Conservation (phyloP, 345 rosid species). For the Melaleuca alternifolia region DNA sequence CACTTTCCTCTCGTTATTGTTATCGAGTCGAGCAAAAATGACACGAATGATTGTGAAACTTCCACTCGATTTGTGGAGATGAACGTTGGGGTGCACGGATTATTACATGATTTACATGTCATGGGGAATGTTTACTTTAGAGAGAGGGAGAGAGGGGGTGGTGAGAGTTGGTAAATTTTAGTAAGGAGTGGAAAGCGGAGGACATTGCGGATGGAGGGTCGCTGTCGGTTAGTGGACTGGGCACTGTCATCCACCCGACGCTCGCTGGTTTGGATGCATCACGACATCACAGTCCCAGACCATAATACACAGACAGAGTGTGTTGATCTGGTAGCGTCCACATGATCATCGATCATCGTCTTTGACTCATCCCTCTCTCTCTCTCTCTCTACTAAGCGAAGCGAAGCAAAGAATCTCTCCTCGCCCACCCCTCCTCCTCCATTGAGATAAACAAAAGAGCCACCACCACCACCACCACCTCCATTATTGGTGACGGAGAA, state of each 20-base stretch:
- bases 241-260: conserved; percentile 1
- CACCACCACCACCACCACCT: background rate
- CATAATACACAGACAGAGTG: background rate
- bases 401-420: too few species aligned
- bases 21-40: too few species aligned
- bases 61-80: too few species aligned
- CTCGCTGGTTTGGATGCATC: background rate
- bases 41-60: too few species aligned
- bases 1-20: too few species aligned
- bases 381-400: too few species aligned
- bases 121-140: too few species aligned
- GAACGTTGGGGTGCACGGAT: too few species aligned
- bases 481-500: background rate
- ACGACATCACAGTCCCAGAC: background rate
- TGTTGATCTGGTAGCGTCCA: background rate
- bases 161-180: background rate
- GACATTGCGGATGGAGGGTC: conserved; percentile 10
- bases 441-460: background rate
- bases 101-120: too few species aligned
- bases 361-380: too few species aligned
- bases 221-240: conserved; percentile 9
- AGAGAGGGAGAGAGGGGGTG: too few species aligned
- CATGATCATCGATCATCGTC: background rate
- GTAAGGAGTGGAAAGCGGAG: background rate
- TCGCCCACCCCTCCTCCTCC: background rate